phyloP scores from a whole-genome alignment of 345 rosid genomes.

The Diplotaxis tenuifolia region DNA sequence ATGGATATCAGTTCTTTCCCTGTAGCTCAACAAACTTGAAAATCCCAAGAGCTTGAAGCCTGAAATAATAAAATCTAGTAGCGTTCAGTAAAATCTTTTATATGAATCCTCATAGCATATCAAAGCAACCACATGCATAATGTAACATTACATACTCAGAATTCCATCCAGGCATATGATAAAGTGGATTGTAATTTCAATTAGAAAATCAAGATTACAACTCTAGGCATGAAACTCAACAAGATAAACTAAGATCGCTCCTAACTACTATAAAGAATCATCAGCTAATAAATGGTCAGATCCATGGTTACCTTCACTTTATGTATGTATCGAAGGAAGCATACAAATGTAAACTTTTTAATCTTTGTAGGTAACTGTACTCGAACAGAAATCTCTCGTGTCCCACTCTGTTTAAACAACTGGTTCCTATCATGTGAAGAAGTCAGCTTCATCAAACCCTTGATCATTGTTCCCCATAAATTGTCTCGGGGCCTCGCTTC shows the following conservation, averaged over 20 bases:
- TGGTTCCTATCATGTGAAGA: constrained; percentile 46
- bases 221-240: constrained; percentile 2
- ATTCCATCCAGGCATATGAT: neutral
- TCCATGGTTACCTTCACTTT: constrained; percentile 64
- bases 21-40: constrained; percentile 97
- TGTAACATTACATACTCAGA: neutral
- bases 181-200: constrained; percentile 6
- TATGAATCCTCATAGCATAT: constrained; percentile 4
- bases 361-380: constrained; percentile 52
- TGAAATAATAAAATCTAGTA: constrained; percentile 86
- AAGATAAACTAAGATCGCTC: constrained; percentile 5
- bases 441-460: constrained; percentile 54
- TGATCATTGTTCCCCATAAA: constrained; percentile 84
- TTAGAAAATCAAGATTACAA: neutral
- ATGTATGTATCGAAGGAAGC: constrained; percentile 93
- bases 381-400: constrained; percentile 53
- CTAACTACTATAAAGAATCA: neutral
- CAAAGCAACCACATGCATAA: constrained; percentile 1
- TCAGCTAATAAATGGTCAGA: constrained; percentile 14
- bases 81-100: constrained; percentile 61
- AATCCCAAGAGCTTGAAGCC: constrained; percentile 86
- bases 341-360: constrained; percentile 66
- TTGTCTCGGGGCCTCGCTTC: constrained; percentile 82
- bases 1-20: constrained; percentile 87
- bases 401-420: constrained; percentile 42